Conservation (phyloP, 1,284 basidiomycete genomes). For the Pisolithus thermaeus region DNA sequence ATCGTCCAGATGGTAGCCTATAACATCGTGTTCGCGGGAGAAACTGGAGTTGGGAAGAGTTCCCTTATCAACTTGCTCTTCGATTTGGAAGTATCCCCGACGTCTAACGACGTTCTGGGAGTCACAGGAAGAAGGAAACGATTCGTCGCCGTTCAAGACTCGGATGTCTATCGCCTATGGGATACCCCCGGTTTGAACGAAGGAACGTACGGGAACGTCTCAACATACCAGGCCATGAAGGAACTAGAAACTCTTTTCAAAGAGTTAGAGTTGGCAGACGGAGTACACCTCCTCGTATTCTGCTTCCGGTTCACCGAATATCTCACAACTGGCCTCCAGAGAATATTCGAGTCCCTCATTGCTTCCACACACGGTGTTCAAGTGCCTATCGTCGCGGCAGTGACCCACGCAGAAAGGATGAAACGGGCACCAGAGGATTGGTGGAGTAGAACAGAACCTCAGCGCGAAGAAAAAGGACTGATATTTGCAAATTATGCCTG, state of each 20-base stretch:
- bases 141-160: constrained; percentile 4
- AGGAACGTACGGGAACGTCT: constrained; percentile 20
- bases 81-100: constrained; percentile 9
- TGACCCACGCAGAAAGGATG: constrained; percentile 10
- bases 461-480: not conserved
- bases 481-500: not conserved
- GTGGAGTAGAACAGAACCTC: not conserved
- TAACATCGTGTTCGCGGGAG: constrained; percentile 21
- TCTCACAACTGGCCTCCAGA: constrained; percentile 16
- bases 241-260: constrained; percentile 16
- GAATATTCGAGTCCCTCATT: constrained; percentile 17
- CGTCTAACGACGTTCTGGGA: constrained; percentile 8
- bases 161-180: constrained; percentile 23
- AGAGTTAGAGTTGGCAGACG: constrained; percentile 11
- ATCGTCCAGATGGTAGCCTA: not conserved
- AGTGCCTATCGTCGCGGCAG: constrained; percentile 21
- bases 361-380: constrained; percentile 13
- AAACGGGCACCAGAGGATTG: not conserved
- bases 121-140: constrained; percentile 13
- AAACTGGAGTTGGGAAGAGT: constrained; percentile 26
- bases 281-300: too few relatives aligned
- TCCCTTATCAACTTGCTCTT: constrained; percentile 25
- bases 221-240: constrained; percentile 16
- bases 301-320: too few relatives aligned
- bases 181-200: constrained; percentile 27